phyloP scores from a whole-genome alignment of 2,329 filamentous ascomycete genomes.

The Neofusicoccum sp. region DNA sequence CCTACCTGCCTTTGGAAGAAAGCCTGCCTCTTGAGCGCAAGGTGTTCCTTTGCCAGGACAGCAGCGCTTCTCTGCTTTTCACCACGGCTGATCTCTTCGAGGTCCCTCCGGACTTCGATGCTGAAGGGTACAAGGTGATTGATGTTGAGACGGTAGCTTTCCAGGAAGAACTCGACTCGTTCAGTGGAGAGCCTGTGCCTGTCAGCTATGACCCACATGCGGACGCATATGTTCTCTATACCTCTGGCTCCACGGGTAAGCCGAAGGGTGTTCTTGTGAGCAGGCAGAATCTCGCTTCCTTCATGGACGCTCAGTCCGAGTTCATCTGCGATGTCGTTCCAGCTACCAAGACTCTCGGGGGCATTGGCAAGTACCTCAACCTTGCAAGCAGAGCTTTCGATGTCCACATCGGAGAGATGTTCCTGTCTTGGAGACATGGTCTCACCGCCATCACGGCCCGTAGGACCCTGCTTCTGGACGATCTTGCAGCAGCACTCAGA shows the following conservation, averaged over 20 bases:
- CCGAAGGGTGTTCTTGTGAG: constrained; percentile 75
- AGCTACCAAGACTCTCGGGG: constrained; percentile 9
- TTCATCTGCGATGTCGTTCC: constrained; percentile 28
- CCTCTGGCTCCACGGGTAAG: constrained; percentile 95
- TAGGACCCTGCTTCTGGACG: constrained; percentile 10
- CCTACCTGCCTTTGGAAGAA: constrained; percentile 39
- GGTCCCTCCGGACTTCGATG: constrained; percentile 23
- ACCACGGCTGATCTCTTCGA: constrained; percentile 19
- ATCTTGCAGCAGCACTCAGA: constrained; percentile 17
- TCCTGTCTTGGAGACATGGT: constrained; percentile 16
- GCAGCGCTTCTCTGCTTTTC: constrained; percentile 15
- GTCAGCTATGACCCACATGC: constrained; percentile 1
- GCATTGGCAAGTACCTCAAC: constrained; percentile 32
- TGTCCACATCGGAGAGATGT: constrained; percentile 20
- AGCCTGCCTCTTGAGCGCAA: constrained; percentile 33
- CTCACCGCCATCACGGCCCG: constrained; percentile 7
- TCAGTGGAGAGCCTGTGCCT: not conserved
- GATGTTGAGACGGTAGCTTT: not conserved
- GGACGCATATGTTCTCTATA: constrained; percentile 68
- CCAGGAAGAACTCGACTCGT: constrained; percentile 2
- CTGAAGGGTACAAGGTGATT: constrained; percentile 22
- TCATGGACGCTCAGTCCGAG: constrained; percentile 30
- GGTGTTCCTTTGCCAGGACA: constrained; percentile 34
- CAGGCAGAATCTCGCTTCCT: constrained; percentile 20
- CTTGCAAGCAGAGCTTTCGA: constrained; percentile 36